A percentile compares a stretch with the other conserved stretches of the same genome.
phyloP scores from a whole-genome alignment of 345 rosid species.

The Hypericum perforatum region DNA sequence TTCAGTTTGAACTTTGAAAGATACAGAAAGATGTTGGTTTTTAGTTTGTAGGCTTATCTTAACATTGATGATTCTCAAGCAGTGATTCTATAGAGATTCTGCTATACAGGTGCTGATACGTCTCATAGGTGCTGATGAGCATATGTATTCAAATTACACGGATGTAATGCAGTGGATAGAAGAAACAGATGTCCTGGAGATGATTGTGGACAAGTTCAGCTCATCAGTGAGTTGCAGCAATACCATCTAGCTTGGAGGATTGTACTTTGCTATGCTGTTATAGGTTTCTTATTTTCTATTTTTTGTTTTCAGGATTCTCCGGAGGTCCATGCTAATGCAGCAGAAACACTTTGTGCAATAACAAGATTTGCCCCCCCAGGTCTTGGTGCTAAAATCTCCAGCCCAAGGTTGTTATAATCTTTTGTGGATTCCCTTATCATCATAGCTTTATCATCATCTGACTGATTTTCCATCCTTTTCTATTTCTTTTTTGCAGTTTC shows the following conservation, averaged over 20 bases:
- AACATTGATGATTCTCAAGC: too few species aligned
- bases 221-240: conserved; percentile 59
- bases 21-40: too few species aligned
- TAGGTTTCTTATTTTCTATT: conserved; percentile 2
- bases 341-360: conserved; percentile 81
- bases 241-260: background rate
- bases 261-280: conserved; percentile 1
- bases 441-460: conserved; percentile 6
- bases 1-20: too few species aligned
- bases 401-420: conserved; percentile 45
- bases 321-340: conserved; percentile 91
- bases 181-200: conserved; percentile 73
- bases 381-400: conserved; percentile 67
- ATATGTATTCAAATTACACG: conserved; percentile 54
- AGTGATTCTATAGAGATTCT: too few species aligned
- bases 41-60: too few species aligned
- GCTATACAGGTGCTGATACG: conserved; percentile 68
- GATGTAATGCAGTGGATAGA: conserved; percentile 85
- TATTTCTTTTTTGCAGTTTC: conserved; percentile 41
- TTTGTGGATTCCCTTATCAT: background rate
- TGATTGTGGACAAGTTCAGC: conserved; percentile 86
- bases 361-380: conserved; percentile 78
- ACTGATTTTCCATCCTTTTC: conserved; percentile 5
- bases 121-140: conserved; percentile 84
- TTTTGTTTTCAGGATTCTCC: conserved; percentile 54